Conservation (phyloP, 345 rosid species). For the Barbarea vulgaris region DNA sequence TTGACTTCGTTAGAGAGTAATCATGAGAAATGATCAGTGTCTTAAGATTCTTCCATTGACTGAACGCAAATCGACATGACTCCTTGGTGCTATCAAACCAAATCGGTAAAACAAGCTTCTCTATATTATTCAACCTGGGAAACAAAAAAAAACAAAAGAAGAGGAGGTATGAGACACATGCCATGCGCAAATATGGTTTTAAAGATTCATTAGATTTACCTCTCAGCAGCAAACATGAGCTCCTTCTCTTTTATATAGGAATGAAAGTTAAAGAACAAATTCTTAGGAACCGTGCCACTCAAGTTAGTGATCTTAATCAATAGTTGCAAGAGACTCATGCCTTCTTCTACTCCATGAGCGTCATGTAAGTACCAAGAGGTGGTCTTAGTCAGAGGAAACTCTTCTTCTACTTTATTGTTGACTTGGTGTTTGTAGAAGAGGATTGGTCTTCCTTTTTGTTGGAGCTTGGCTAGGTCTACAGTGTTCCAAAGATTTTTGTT, state of each 20-base stretch:
- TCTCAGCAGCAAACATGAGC: constrained; percentile 18
- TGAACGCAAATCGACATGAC: not conserved
- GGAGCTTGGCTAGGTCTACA: not conserved
- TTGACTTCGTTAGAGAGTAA: rapidly evolving
- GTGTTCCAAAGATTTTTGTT: constrained; percentile 10
- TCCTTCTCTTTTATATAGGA: not conserved
- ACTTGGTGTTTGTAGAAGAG: not conserved
- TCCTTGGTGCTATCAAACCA: not conserved
- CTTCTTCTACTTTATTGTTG: no score
- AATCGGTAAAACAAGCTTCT: not conserved
- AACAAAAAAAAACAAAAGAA: not conserved
- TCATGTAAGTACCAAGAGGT: not conserved
- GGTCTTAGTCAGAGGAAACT: not conserved
- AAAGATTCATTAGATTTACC: not conserved
- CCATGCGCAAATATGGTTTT: not conserved
- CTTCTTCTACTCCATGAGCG: not conserved
- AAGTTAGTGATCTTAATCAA: not conserved
- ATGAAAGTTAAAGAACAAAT: not conserved
- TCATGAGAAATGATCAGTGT: not conserved
- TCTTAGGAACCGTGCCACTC: not conserved
- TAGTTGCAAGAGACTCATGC: not conserved
- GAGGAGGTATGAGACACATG: not conserved
- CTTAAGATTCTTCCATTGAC: constrained; percentile 16
- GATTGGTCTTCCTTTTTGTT: not conserved
- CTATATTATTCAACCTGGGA: not conserved